Conservation (phyloP, 2,329 filamentous ascomycete genomes). For the Aspergillus vadensis region DNA sequence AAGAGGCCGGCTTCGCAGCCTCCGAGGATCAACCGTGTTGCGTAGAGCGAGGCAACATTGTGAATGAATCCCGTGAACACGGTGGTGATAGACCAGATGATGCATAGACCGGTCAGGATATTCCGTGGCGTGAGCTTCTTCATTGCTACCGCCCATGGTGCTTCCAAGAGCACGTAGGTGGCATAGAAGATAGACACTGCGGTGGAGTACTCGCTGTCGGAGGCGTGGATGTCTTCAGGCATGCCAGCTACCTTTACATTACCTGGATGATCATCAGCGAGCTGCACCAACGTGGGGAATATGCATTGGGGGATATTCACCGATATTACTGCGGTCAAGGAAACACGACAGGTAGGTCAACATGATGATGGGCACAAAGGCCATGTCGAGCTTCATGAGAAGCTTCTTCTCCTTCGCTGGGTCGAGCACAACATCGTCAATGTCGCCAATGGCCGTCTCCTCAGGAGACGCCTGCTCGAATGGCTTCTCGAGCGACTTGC, state of each 20-base stretch:
- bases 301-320: constrained; percentile 22
- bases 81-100: constrained; percentile 54
- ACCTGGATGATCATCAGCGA: constrained; percentile 28
- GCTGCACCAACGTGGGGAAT: neutral
- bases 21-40: constrained; percentile 43
- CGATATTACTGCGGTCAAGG: constrained; percentile 58
- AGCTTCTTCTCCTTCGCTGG: constrained; percentile 49
- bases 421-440: constrained; percentile 41
- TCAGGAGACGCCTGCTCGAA: constrained; percentile 4
- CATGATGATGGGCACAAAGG: constrained; percentile 57
- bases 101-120: constrained; percentile 42
- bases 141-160: constrained; percentile 50
- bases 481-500: constrained; percentile 20
- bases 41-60: constrained; percentile 46
- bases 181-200: constrained; percentile 56
- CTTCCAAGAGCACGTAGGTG: constrained; percentile 54
- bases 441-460: constrained; percentile 20
- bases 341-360: constrained; percentile 58
- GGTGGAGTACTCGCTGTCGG: constrained; percentile 47
- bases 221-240: constrained; percentile 48
- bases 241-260: constrained; percentile 54
- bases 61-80: constrained; percentile 52
- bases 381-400: constrained; percentile 52
- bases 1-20: constrained; percentile 44
- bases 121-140: constrained; percentile 51